These are phyloP conservation scores for Chrysosporium keratinophilum DNA, from an alignment of 2,329 filamentous ascomycete genomes.

Conservation along the genomic window DNA sequence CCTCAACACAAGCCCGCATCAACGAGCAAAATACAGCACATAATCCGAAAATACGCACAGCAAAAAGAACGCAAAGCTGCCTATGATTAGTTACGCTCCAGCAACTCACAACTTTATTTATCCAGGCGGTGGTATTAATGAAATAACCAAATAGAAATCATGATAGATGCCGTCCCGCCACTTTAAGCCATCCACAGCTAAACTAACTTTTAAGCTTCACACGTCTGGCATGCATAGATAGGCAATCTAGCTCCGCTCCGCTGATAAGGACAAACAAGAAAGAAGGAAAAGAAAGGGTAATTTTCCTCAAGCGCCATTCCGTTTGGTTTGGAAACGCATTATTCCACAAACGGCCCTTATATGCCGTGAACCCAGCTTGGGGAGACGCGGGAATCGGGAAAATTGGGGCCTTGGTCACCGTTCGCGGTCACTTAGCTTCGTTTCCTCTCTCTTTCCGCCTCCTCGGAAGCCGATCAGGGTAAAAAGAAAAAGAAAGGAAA, in stretches of 20 bases:
- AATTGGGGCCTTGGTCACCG: background rate
- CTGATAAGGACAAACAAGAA: conserved; percentile 7
- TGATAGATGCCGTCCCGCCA: background rate
- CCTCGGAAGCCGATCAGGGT: background rate
- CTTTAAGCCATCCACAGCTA: background rate
- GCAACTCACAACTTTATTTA: no score
- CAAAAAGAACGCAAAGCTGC: background rate
- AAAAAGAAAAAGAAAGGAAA: background rate
- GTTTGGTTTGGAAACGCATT: background rate
- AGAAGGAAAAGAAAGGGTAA: background rate
- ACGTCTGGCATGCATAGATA: conserved; percentile 2
- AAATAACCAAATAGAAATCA: no score
- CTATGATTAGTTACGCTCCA: no score
- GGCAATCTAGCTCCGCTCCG: conserved; percentile 4
- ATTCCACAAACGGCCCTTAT: background rate
- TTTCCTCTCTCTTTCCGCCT: background rate
- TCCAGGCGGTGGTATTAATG: no score
- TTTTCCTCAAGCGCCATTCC: background rate
- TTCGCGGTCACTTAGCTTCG: background rate
- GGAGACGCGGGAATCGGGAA: background rate
- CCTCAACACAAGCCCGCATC: background rate
- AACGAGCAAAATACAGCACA: background rate
- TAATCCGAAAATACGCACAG: background rate
- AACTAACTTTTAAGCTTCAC: conserved; percentile 4
- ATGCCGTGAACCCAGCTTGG: background rate